Percentiles rank a stretch among this genome's conserved stretches.
Evolutionary conservation across 1,284 basidiomycete species (phyloP).

Genomic region (Tausonia pullulans): DNA sequence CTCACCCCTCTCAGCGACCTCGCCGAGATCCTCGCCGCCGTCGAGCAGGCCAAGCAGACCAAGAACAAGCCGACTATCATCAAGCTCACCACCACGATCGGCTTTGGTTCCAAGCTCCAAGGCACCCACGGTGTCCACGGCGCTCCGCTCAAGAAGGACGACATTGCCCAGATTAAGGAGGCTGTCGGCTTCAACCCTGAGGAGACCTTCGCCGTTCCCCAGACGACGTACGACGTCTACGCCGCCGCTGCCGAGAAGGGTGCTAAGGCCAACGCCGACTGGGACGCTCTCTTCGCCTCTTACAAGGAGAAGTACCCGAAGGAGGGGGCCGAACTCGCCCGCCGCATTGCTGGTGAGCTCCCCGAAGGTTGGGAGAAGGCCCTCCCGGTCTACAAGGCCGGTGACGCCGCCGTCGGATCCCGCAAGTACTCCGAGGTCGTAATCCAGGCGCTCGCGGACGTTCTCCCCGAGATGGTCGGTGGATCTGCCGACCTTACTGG

Average conservation of each 20-base stretch:
- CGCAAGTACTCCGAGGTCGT: conserved; percentile 89
- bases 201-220: conserved; percentile 65
- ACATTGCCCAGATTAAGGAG: conserved; percentile 70
- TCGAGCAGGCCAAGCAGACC: conserved; percentile 62
- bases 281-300: conserved; percentile 58
- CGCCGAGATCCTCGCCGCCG: conserved; percentile 63
- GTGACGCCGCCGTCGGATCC: conserved; percentile 74
- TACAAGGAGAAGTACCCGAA: conserved; percentile 70
- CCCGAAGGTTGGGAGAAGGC: conserved; percentile 76
- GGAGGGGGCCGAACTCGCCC: conserved; percentile 73
- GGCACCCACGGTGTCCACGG: conserved; percentile 92
- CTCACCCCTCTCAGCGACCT: conserved; percentile 48
- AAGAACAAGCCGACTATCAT: conserved; percentile 79
- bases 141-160: conserved; percentile 82
- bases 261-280: conserved; percentile 59
- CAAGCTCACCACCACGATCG: conserved; percentile 78
- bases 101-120: conserved; percentile 82
- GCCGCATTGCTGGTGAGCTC: conserved; percentile 72
- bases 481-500: conserved; percentile 89
- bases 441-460: conserved; percentile 60
- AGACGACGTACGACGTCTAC: conserved; percentile 63
- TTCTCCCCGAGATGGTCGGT: conserved; percentile 72
- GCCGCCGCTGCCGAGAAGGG: conserved; percentile 56
- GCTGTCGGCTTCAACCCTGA: conserved; percentile 76
- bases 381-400: conserved; percentile 66